These are phyloP conservation scores for Melianthus villosus DNA, from an alignment of 441 rosid species.

Conservation along the genomic window DNA sequence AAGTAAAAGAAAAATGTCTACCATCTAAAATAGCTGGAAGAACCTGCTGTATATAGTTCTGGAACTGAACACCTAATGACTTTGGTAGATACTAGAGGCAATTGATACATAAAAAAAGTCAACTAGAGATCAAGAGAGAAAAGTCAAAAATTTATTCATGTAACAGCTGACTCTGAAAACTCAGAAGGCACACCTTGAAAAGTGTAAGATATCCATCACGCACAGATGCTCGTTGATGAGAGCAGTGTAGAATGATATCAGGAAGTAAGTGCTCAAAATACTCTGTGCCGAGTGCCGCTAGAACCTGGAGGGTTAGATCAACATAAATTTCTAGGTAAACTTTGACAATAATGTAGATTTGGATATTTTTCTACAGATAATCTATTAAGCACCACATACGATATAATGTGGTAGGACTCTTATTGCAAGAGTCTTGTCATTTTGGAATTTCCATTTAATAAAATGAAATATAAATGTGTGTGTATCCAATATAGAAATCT, in stretches of 20 bases:
- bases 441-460: too few species aligned
- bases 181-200: conserved; percentile 48
- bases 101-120: not conserved
- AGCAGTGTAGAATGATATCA: conserved; percentile 79
- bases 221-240: conserved; percentile 82
- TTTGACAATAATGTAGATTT: too few species aligned
- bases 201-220: conserved; percentile 93
- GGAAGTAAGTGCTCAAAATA: conserved; percentile 60
- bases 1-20: too few species aligned
- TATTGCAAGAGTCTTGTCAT: too few species aligned
- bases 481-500: too few species aligned
- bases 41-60: conserved; percentile 75
- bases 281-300: conserved; percentile 67
- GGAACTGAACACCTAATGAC: conserved; percentile 85
- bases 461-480: too few species aligned
- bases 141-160: not conserved
- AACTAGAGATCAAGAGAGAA: not conserved
- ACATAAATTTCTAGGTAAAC: too few species aligned
- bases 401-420: too few species aligned
- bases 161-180: not conserved
- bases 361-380: too few species aligned
- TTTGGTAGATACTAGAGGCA: conserved; percentile 72
- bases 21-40: conserved; percentile 95
- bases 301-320: conserved; percentile 51
- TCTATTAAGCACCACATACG: too few species aligned